Conservation (phyloP, 2,329 filamentous ascomycete genomes). For the Aspergillus tubingensis region DNA sequence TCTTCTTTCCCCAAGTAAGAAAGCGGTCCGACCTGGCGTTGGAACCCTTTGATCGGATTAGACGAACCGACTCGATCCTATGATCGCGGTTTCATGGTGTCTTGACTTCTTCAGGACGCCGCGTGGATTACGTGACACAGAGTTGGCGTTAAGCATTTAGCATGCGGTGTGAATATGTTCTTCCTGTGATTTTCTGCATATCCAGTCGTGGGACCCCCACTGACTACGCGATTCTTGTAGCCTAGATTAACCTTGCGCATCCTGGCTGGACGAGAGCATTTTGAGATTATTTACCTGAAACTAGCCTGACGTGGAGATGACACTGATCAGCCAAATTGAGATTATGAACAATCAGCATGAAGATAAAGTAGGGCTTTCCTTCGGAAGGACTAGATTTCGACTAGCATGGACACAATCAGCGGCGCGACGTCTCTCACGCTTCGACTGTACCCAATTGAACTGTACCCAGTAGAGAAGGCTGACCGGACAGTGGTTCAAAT, state of each 20-base stretch:
- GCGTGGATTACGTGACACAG: slow-evolving; percentile 27
- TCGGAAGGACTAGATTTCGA: neutral
- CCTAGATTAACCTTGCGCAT: slow-evolving; percentile 19
- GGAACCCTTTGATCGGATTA: slow-evolving; percentile 27
- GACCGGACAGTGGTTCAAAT: neutral
- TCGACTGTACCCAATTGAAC: neutral
- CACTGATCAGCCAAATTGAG: slow-evolving; percentile 7
- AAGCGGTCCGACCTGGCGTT: slow-evolving; percentile 39
- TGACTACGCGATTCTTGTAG: slow-evolving; percentile 6
- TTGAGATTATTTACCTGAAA: slow-evolving; percentile 8
- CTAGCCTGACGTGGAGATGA: slow-evolving; percentile 15
- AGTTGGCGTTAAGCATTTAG: slow-evolving; percentile 37
- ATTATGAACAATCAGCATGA: slow-evolving; percentile 11
- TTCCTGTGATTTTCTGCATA: slow-evolving; percentile 23
- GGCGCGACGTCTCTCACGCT: neutral
- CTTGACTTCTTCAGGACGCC: slow-evolving; percentile 17
- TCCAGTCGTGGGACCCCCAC: slow-evolving; percentile 5
- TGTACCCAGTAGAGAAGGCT: neutral
- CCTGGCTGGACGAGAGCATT: slow-evolving; percentile 11
- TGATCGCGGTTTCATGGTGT: slow-evolving; percentile 15
- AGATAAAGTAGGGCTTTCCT: neutral
- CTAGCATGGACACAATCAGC: neutral
- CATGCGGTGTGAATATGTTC: slow-evolving; percentile 36
- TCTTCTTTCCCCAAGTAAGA: slow-evolving; percentile 18
- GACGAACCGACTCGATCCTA: slow-evolving; percentile 20